Percentiles rank a stretch among this genome's conserved stretches.
These are phyloP conservation scores for Litsea cubeba DNA, from an alignment of 164 flowering plant species.

Conservation along the genomic window DNA sequence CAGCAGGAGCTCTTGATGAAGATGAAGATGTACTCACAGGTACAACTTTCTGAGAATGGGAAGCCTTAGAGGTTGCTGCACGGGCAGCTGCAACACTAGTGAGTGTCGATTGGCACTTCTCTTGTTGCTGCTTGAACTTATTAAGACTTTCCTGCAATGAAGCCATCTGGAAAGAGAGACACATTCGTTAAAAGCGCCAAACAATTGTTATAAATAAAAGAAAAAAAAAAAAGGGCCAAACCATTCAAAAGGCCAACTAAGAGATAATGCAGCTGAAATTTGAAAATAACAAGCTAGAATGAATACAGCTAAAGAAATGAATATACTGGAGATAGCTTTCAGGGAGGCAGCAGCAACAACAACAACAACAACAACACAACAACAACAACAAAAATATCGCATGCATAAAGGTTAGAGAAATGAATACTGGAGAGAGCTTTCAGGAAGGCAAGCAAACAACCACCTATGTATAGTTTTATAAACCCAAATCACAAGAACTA, in stretches of 20 bases:
- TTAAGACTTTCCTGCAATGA: constrained; percentile 41
- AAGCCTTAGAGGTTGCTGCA: constrained; percentile 30
- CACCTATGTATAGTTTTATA: no score
- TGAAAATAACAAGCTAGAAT: background rate
- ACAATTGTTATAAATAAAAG: no score
- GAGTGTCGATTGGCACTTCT: constrained; percentile 55
- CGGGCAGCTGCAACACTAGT: constrained; percentile 30
- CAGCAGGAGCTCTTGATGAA: constrained; percentile 30
- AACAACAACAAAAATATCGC: no score
- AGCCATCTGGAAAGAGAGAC: background rate
- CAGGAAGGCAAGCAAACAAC: background rate
- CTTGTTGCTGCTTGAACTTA: constrained; percentile 60
- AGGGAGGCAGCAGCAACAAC: background rate
- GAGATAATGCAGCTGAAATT: background rate
- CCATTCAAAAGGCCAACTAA: background rate
- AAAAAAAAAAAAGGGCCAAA: background rate
- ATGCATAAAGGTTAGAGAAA: background rate
- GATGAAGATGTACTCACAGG: constrained; percentile 20
- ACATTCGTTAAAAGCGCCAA: background rate
- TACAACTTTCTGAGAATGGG: constrained; percentile 18
- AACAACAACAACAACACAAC: no score
- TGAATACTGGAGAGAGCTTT: background rate
- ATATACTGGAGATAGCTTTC: background rate
- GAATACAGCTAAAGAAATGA: background rate
- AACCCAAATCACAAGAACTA: no score